Evolutionary conservation across 306 rosid species (phyloP).

Genomic region (Neltuma alba): DNA sequence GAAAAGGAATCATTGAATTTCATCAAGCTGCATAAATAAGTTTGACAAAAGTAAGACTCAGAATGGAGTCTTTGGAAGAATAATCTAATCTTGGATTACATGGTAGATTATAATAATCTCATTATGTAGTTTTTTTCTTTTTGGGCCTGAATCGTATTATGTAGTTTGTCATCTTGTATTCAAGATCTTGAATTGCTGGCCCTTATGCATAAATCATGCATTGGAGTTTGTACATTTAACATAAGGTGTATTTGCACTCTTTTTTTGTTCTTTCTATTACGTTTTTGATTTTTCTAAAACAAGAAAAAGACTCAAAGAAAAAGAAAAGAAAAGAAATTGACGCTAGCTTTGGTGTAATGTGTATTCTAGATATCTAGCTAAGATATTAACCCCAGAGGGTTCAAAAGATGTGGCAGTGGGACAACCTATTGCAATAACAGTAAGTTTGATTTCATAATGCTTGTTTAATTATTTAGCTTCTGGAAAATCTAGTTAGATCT

Average conservation of each 20-base stretch:
- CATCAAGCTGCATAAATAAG: conserved; percentile 14
- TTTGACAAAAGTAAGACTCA: conserved; percentile 6
- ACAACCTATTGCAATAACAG: conserved; percentile 93
- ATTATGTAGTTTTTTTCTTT: conserved; percentile 2
- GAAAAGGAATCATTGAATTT: neutral
- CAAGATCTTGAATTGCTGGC: conserved; percentile 15
- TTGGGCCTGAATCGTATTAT: too few relatives aligned
- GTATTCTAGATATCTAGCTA: conserved; percentile 78
- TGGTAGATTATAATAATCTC: conserved; percentile 18
- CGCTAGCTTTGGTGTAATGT: conserved; percentile 24
- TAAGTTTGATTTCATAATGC: conserved; percentile 51
- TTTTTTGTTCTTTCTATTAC: conserved; percentile 13
- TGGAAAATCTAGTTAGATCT: neutral
- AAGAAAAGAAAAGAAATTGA: neutral
- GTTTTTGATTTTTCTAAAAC: neutral
- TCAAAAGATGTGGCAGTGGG: conserved; percentile 94
- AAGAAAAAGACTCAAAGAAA: neutral
- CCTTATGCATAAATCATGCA: conserved; percentile 16
- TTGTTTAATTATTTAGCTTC: conserved; percentile 16
- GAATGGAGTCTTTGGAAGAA: conserved; percentile 3
- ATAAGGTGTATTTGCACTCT: conserved; percentile 19
- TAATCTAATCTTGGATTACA: conserved; percentile 1
- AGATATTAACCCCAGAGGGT: conserved; percentile 85
- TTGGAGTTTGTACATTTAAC: conserved; percentile 19
- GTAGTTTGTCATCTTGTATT: conserved; percentile 8